A percentile compares a stretch with the other conserved stretches of the same genome.
Evolutionary conservation across 225 moss, liverwort and hornwort genomes (phyloP).

Genomic region (Sphagnum tenellum): DNA sequence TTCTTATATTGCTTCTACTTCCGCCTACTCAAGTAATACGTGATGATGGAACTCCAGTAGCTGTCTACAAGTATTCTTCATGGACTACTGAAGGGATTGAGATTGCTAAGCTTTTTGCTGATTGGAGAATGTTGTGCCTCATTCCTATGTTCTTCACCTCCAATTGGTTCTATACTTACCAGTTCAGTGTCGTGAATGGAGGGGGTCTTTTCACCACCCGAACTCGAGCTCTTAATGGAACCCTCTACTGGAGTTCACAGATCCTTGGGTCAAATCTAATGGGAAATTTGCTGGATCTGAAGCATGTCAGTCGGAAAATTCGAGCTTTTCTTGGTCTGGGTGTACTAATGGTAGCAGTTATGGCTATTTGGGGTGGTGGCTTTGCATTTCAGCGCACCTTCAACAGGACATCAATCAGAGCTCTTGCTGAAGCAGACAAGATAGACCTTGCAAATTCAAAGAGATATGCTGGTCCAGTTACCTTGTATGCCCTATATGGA

Average conservation of each 20-base stretch:
- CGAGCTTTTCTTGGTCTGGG: conserved; percentile 44
- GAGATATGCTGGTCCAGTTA: conserved; percentile 42
- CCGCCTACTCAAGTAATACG: conserved; percentile 39
- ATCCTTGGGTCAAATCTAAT: conserved; percentile 57
- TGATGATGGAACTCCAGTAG: conserved; percentile 35
- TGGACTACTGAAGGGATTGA: conserved; percentile 35
- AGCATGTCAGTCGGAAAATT: conserved; percentile 15
- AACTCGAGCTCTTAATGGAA: conserved; percentile 78
- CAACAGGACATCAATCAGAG: conserved; percentile 23
- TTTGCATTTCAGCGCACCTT: conserved; percentile 56
- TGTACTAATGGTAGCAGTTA: conserved; percentile 25
- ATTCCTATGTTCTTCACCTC: conserved; percentile 77
- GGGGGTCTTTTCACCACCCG: conserved; percentile 76
- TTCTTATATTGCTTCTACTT: conserved; percentile 47
- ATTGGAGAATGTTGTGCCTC: conserved; percentile 58
- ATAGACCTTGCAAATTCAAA: conserved; percentile 31
- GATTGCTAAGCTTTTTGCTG: conserved; percentile 45
- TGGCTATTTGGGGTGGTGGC: conserved; percentile 62
- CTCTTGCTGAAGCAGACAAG: conserved; percentile 14
- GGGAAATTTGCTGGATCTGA: conserved; percentile 56
- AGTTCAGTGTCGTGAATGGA: conserved; percentile 72
- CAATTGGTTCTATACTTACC: conserved; percentile 88
- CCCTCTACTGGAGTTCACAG: conserved; percentile 70
- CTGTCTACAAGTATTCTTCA: conserved; percentile 14
- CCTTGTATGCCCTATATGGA: conserved; percentile 49